Evolutionary conservation across 306 rosid genomes (phyloP).

Genomic region (Cotoneaster glaucophyllus): DNA sequence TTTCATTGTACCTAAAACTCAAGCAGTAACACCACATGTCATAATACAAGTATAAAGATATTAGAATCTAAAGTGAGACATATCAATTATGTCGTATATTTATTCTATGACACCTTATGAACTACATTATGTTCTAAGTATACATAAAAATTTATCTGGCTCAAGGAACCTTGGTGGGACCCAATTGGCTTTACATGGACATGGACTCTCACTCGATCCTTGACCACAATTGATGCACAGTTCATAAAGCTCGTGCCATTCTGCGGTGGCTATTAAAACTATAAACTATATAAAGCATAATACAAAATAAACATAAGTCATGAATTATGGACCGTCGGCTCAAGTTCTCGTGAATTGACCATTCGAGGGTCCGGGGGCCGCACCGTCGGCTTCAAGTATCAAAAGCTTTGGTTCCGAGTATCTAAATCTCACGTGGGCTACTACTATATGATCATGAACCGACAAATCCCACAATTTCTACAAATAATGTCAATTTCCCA

Average conservation of each 20-base stretch:
- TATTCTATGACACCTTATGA: no score
- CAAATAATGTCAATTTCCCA: not conserved
- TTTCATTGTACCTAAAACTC: no score
- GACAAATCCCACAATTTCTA: not conserved
- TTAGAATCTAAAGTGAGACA: no score
- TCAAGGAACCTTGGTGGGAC: not conserved
- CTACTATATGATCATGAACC: not conserved
- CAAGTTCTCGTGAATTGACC: not conserved
- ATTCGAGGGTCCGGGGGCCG: not conserved
- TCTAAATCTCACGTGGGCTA: slow-evolving; percentile 12
- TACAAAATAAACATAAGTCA: not conserved
- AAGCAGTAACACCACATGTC: no score
- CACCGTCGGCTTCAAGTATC: not conserved
- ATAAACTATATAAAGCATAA: no score
- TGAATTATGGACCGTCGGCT: slow-evolving; percentile 4
- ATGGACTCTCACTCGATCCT: not conserved
- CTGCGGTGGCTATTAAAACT: not conserved
- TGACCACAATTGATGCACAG: slow-evolving; percentile 5
- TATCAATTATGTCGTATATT: no score
- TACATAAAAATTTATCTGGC: no score
- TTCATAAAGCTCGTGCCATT: not conserved
- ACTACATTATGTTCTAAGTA: no score
- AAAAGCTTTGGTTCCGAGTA: not conserved
- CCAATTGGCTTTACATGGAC: not conserved
- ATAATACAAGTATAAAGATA: no score